Evolutionary conservation across 169 alveolate genomes (phyloP), one percentile per base, ranked within the genome.

Genomic region (Eimeria maxima): DNA sequence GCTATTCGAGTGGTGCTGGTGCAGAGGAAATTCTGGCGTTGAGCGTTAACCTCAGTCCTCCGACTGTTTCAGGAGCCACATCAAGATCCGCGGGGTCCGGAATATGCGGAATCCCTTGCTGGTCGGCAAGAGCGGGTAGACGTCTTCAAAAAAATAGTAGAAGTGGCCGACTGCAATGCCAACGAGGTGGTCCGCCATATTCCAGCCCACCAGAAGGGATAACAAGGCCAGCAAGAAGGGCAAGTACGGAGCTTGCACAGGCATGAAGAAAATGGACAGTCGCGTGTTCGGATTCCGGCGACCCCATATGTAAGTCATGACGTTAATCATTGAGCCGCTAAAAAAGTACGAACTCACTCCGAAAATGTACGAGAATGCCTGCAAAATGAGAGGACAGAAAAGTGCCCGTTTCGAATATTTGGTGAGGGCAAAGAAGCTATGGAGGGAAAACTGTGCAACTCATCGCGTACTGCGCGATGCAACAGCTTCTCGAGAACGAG

Each of bases 271-370:
- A 45, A 98, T 97, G 22, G 98, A 98, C 87, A 98, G 97, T 27
- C 99, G 94, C 45, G 98, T 97, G 83, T 97, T 96, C 13, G 99
- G 99, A 90, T 98, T 98, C 96, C 98, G 98, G 57, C 99, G 95
- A 27, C 99, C 99, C 99, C 99, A 98, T 27, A 98, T 97, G 97
- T 98, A 98, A 45, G 99, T 98, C 98, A 98, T 97, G 88, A 98
- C 98, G 97, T 98, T 98, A 86, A 98, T 98, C 97, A 98, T 98
- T 83, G 98, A 97, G n/a, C 99, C 99, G 73, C 99, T 97, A 95
- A 97, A 98, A 90, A 98, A 98, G 96, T 98, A 97, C 67, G 98
- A 97, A 83, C 98, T 97, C 83, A 78, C 97, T 45, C 97, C 98
- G 71, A 97, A 96, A 69, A 97, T 87, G 90, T 96, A 96, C 22